Conservation (phyloP, 1,284 basidiomycete genomes). For the Sanghuangporus baumii region DNA sequence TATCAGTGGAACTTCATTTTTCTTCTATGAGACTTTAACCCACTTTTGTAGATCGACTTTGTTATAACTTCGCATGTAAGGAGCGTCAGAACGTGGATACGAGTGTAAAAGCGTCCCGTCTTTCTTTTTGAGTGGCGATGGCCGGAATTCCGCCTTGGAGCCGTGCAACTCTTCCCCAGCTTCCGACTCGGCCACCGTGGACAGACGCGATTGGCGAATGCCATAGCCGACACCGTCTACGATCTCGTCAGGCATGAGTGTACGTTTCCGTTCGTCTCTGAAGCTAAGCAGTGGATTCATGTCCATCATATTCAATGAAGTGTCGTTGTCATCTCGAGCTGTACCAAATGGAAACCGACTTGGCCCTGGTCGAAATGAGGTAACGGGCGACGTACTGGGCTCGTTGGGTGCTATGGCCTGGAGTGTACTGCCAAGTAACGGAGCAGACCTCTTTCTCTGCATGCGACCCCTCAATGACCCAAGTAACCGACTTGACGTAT, state of each 20-base stretch:
- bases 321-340: background rate
- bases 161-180: conserved; percentile 1
- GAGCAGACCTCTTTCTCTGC: conserved; percentile 14
- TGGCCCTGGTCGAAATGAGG: background rate
- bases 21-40: conserved; percentile 23
- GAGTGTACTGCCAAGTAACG: conserved; percentile 5
- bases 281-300: background rate
- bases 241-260: conserved; percentile 7
- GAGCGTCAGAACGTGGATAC: conserved; percentile 40
- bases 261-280: conserved; percentile 10
- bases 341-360: background rate
- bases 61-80: conserved; percentile 63
- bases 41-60: conserved; percentile 53
- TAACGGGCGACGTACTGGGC: background rate
- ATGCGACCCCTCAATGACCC: conserved; percentile 15
- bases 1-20: background rate
- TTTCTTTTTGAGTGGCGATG: conserved; percentile 17
- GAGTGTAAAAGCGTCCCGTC: conserved; percentile 49
- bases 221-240: conserved; percentile 11
- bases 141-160: conserved; percentile 6
- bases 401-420: conserved; percentile 4
- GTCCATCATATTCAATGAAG: background rate
- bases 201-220: background rate
- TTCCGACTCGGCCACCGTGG: conserved; percentile 1
- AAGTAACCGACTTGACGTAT: background rate